phyloP scores from a whole-genome alignment of 345 rosid species.

The Gossypium mustelinum region DNA sequence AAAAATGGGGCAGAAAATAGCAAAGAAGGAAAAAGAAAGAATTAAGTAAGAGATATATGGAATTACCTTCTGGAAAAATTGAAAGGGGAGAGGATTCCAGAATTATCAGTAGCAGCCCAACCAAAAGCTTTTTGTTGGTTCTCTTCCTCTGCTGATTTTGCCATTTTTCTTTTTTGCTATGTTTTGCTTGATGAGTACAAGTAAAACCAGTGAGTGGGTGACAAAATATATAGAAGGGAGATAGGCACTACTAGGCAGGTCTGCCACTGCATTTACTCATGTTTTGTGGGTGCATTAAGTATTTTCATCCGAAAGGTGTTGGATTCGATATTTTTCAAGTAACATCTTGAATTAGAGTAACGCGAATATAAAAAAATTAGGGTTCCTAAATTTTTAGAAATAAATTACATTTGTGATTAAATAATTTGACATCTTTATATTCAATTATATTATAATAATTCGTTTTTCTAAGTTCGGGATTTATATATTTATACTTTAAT shows the following conservation, averaged over 20 bases:
- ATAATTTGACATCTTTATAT: too few relatives aligned
- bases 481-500: too few relatives aligned
- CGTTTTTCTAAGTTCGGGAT: too few relatives aligned
- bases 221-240: neutral
- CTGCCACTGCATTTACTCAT: neutral
- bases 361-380: too few relatives aligned
- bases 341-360: too few relatives aligned
- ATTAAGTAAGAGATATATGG: neutral
- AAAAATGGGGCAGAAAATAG: neutral
- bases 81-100: conserved; percentile 74
- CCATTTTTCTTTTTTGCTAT: conserved; percentile 27
- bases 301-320: too few relatives aligned
- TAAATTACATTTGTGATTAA: too few relatives aligned
- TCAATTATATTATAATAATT: too few relatives aligned
- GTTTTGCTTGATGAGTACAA: neutral
- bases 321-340: too few relatives aligned
- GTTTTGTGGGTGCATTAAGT: neutral
- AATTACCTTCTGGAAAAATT: conserved; percentile 74
- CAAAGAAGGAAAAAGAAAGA: neutral
- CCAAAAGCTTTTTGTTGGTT: conserved; percentile 69
- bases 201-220: neutral
- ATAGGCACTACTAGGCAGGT: neutral
- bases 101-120: conserved; percentile 72
- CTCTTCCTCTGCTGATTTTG: conserved; percentile 55
- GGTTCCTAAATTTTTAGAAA: too few relatives aligned